phyloP scores from a whole-genome alignment of 2,329 filamentous ascomycete genomes.

The Diaporthe batatas region DNA sequence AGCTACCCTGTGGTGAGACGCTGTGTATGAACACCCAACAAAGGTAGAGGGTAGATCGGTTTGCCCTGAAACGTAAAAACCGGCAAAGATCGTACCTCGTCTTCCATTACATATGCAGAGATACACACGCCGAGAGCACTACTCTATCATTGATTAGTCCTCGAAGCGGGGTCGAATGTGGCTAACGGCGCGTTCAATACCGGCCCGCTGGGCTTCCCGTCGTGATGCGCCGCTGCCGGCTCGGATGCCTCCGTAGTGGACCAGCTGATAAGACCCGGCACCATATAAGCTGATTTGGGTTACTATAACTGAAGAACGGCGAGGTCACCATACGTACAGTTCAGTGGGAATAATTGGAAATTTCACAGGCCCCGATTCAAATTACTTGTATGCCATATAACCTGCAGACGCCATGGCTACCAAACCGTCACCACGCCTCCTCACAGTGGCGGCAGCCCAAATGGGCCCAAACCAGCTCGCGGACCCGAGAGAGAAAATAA shows the following conservation, averaged over 20 bases:
- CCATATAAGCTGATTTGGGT: neutral
- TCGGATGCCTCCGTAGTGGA: neutral
- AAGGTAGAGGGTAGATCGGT: no score
- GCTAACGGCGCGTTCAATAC: conserved; percentile 8
- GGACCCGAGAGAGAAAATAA: conserved; percentile 56
- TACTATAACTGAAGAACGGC: neutral
- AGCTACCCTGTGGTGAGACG: no score
- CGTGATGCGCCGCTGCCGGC: conserved; percentile 21
- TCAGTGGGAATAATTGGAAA: neutral
- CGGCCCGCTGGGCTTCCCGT: conserved; percentile 17
- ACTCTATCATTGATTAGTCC: neutral
- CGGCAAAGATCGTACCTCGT: neutral
- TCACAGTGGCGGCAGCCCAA: conserved; percentile 65
- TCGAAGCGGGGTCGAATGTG: conserved; percentile 33
- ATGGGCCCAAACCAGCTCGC: conserved; percentile 60
- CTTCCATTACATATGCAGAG: neutral
- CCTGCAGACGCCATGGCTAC: conserved; percentile 9
- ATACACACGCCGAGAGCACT: neutral
- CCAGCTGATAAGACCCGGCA: conserved; percentile 33
- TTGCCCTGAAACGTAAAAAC: neutral
- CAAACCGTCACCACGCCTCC: conserved; percentile 37
- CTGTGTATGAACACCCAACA: neutral
- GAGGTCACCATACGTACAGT: neutral
- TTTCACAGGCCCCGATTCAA: neutral
- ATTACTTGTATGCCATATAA: neutral